Percentiles rank a stretch among this genome's conserved stretches.
These are phyloP conservation scores for Lactifluus echinatus DNA, from an alignment of 768 basidiomycete genomes.

Conservation along the genomic window DNA sequence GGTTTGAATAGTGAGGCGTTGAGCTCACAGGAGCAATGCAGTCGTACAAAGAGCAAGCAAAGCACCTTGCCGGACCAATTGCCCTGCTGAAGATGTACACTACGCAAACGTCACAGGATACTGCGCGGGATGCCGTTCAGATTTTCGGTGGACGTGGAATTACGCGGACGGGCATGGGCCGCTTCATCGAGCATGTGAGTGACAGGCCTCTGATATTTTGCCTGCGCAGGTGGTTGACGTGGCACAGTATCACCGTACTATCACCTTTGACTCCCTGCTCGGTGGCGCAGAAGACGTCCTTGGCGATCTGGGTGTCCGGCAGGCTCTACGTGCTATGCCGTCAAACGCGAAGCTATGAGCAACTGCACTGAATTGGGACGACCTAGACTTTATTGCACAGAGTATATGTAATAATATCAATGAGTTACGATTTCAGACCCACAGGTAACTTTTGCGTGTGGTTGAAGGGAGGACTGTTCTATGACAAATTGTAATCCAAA, in stretches of 20 bases:
- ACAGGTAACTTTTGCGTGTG: neutral
- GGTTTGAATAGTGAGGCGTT: slow-evolving; percentile 15
- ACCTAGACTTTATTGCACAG: too few species aligned
- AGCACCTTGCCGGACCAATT: slow-evolving; percentile 69
- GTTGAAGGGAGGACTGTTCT: slow-evolving; percentile 2
- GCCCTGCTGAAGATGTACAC: slow-evolving; percentile 72
- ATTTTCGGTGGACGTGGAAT: slow-evolving; percentile 84
- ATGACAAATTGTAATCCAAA: slow-evolving; percentile 8
- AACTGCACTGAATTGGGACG: too few species aligned
- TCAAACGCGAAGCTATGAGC: slow-evolving; percentile 11
- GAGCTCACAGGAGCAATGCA: slow-evolving; percentile 23
- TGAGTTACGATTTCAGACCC: neutral
- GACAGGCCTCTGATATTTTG: neutral
- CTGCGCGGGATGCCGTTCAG: slow-evolving; percentile 76
- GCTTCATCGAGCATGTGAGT: slow-evolving; percentile 61
- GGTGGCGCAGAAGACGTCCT: slow-evolving; percentile 62
- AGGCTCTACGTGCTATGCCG: slow-evolving; percentile 64
- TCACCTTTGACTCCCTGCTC: slow-evolving; percentile 34
- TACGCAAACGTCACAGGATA: slow-evolving; percentile 69
- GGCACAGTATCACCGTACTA: slow-evolving; percentile 33
- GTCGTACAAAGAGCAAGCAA: slow-evolving; percentile 66
- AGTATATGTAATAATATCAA: neutral
- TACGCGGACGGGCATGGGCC: slow-evolving; percentile 75
- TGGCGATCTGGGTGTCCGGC: slow-evolving; percentile 68
- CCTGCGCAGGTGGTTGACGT: neutral